Evolutionary conservation across 2,329 filamentous ascomycete genomes (phyloP).

Genomic region (Fusarium newnesense): DNA sequence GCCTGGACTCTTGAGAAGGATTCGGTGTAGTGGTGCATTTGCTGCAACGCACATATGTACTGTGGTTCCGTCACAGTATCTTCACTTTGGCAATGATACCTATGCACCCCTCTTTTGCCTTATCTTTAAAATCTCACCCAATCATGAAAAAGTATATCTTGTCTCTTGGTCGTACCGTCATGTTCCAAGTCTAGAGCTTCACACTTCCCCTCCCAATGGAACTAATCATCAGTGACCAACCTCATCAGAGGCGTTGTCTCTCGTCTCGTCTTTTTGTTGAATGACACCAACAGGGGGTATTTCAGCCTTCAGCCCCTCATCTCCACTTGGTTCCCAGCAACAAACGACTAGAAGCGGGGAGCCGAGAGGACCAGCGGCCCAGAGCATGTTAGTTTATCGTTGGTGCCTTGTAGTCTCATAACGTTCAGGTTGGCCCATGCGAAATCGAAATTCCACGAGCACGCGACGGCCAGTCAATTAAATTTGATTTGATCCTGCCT

Average conservation of each 20-base stretch:
- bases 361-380: conserved; percentile 26
- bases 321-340: conserved; percentile 30
- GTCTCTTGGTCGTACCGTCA: background rate
- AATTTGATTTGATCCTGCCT: conserved; percentile 20
- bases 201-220: conserved; percentile 10
- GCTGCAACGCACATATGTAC: conserved; percentile 6
- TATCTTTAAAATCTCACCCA: conserved; percentile 26
- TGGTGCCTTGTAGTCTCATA: conserved; percentile 31
- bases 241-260: conserved; percentile 16
- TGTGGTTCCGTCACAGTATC: conserved; percentile 12
- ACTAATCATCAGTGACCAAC: conserved; percentile 22
- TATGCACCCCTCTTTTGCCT: conserved; percentile 28
- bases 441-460: conserved; percentile 23
- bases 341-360: conserved; percentile 36
- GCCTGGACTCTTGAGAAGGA: conserved; percentile 23
- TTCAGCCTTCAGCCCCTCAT: conserved; percentile 27
- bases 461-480: conserved; percentile 24
- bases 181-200: conserved; percentile 1
- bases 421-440: conserved; percentile 28
- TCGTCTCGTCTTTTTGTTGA: conserved; percentile 25
- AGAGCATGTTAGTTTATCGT: conserved; percentile 38
- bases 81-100: conserved; percentile 13
- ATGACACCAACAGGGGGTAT: conserved; percentile 21
- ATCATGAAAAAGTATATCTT: conserved; percentile 8
- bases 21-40: conserved; percentile 22